These are phyloP conservation scores for Lasiodiplodia citricola DNA, from an alignment of 2,329 filamentous ascomycete genomes.

Conservation along the genomic window DNA sequence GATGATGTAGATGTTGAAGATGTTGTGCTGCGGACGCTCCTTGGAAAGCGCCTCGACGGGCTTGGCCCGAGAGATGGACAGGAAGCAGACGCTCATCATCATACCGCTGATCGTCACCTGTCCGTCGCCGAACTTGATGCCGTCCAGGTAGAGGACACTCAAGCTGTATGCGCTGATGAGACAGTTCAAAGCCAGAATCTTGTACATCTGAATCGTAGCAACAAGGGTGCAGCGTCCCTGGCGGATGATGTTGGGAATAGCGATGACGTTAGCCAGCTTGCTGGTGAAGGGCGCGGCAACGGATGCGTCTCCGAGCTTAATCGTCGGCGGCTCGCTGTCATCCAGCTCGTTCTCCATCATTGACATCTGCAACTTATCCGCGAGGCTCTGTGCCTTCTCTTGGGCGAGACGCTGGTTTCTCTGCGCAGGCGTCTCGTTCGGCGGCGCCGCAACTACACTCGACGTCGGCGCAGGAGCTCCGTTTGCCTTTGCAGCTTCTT, in stretches of 20 bases:
- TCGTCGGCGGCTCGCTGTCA: slow-evolving; percentile 88
- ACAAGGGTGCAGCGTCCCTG: slow-evolving; percentile 97
- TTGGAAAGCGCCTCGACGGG: slow-evolving; percentile 95
- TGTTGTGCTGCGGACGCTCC: slow-evolving; percentile 96
- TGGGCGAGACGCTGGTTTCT: slow-evolving; percentile 58
- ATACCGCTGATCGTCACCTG: slow-evolving; percentile 99
- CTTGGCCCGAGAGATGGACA: slow-evolving; percentile 97
- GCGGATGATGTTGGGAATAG: slow-evolving; percentile 96
- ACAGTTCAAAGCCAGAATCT: slow-evolving; percentile 97
- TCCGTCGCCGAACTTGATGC: slow-evolving; percentile 98
- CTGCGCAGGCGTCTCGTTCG: slow-evolving; percentile 59
- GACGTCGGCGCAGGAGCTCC: slow-evolving; percentile 42
- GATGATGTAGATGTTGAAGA: slow-evolving; percentile 99
- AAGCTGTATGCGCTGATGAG: slow-evolving; percentile 97
- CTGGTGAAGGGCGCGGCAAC: slow-evolving; percentile 97
- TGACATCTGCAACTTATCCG: slow-evolving; percentile 81
- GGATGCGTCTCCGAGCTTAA: slow-evolving; percentile 96
- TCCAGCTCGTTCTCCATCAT: slow-evolving; percentile 92
- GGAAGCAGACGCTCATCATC: slow-evolving; percentile 99
- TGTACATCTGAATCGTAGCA: slow-evolving; percentile 99
- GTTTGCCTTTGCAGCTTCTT: slow-evolving; percentile 35
- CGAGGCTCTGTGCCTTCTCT: slow-evolving; percentile 73
- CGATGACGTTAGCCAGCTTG: slow-evolving; percentile 95
- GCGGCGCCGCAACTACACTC: slow-evolving; percentile 65
- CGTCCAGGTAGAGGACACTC: slow-evolving; percentile 93